Conservation (phyloP, 805 yeast genomes). For the Metschnikowia shivogae region DNA sequence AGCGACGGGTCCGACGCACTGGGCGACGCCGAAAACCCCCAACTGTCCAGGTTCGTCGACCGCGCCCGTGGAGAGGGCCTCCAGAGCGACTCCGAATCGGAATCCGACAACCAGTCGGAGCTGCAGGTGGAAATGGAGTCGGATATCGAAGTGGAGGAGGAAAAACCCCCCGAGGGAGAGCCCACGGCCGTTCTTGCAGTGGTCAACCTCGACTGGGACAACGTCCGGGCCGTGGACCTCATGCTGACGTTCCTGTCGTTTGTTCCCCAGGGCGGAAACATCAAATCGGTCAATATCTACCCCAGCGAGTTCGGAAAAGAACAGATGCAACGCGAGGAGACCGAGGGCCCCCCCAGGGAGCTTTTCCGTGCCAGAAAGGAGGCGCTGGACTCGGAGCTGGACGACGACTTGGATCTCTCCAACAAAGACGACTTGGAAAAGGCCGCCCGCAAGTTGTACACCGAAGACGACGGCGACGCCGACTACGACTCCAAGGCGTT, state of each 20-base stretch:
- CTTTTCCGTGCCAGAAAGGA: conserved; percentile 47
- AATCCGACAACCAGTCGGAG: conserved; percentile 25
- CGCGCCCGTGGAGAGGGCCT: conserved; percentile 67
- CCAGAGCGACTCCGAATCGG: conserved; percentile 45
- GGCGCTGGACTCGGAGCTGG: conserved; percentile 31
- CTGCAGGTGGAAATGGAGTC: conserved; percentile 46
- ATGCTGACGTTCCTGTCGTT: conserved; percentile 87
- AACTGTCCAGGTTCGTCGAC: conserved; percentile 29
- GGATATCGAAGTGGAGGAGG: conserved; percentile 52
- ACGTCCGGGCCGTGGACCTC: conserved; percentile 79
- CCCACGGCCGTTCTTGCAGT: conserved; percentile 81
- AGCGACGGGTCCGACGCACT: not conserved
- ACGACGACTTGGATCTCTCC: conserved; percentile 39
- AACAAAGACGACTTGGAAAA: conserved; percentile 49
- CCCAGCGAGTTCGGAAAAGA: conserved; percentile 94
- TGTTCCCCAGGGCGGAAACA: conserved; percentile 70
- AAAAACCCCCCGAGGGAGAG: conserved; percentile 79
- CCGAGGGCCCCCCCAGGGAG: conserved; percentile 90
- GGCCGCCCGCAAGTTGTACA: conserved; percentile 67
- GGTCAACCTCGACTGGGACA: conserved; percentile 97
- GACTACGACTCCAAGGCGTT: conserved; percentile 83
- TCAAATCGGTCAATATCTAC: conserved; percentile 64
- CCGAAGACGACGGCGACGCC: conserved; percentile 75
- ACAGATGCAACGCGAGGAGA: conserved; percentile 82
- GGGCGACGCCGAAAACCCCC: not conserved